phyloP scores from a whole-genome alignment of 1,139 yeast species.

The Scheffersomyces quercinus region DNA sequence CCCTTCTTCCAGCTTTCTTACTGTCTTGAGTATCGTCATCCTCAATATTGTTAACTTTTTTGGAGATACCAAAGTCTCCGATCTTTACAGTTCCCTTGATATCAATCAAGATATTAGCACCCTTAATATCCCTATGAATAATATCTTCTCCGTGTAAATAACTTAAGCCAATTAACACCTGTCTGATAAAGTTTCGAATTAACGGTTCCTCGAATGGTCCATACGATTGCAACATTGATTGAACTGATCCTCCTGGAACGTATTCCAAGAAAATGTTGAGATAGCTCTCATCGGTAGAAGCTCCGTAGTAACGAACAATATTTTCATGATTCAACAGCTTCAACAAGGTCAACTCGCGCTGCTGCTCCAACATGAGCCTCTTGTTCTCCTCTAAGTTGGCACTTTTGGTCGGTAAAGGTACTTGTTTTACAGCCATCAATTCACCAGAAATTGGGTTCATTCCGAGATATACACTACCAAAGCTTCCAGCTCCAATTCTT shows the following conservation, averaged over 20 bases:
- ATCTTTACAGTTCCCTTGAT: slow-evolving; percentile 89
- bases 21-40: slow-evolving; percentile 19
- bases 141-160: slow-evolving; percentile 82
- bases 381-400: slow-evolving; percentile 41
- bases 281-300: slow-evolving; percentile 67
- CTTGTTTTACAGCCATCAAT: slow-evolving; percentile 95
- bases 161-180: slow-evolving; percentile 76
- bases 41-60: slow-evolving; percentile 53
- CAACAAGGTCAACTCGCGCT: slow-evolving; percentile 78
- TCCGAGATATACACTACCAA: slow-evolving; percentile 91
- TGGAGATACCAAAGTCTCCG: slow-evolving; percentile 92
- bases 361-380: slow-evolving; percentile 75
- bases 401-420: slow-evolving; percentile 58
- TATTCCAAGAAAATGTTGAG: slow-evolving; percentile 88
- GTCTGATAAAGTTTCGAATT: slow-evolving; percentile 79
- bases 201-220: slow-evolving; percentile 94
- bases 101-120: slow-evolving; percentile 88
- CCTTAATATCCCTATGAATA: slow-evolving; percentile 89
- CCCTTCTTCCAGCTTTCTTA: slow-evolving; percentile 53
- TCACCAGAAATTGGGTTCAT: slow-evolving; percentile 93
- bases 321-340: slow-evolving; percentile 86
- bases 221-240: slow-evolving; percentile 77
- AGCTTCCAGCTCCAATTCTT: slow-evolving; percentile 90
- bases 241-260: slow-evolving; percentile 96
- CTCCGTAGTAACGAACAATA: slow-evolving; percentile 88